Conservation (phyloP, 441 rosid genomes). For the Mallotus japonicus region DNA sequence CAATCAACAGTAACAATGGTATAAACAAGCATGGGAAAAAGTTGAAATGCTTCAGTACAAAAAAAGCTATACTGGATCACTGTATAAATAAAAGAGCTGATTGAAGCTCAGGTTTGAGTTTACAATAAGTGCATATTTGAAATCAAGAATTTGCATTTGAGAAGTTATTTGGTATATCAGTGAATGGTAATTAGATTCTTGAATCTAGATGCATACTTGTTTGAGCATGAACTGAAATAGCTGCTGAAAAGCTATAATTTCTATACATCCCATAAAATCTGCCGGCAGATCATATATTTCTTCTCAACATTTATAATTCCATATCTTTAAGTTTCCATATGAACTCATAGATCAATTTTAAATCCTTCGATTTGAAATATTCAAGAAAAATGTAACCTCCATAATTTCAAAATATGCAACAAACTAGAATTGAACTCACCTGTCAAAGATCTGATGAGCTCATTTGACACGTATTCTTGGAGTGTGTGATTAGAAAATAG, state of each 20-base stretch:
- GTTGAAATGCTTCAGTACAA: neutral
- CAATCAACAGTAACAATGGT: neutral
- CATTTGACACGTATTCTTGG: conserved; percentile 81
- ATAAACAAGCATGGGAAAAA: neutral
- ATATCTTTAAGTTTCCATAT: neutral
- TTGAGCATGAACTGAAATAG: neutral
- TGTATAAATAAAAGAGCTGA: neutral
- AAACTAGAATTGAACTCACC: conserved; percentile 36
- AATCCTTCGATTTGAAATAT: neutral
- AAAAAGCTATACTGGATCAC: neutral
- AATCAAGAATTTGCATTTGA: neutral
- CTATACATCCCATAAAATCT: neutral
- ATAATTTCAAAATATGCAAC: conserved; percentile 9
- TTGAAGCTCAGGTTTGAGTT: neutral
- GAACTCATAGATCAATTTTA: neutral
- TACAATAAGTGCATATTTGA: neutral
- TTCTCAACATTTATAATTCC: neutral
- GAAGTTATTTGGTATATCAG: neutral
- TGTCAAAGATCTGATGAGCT: conserved; percentile 81
- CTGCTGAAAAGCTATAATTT: neutral
- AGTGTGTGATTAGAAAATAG: conserved; percentile 90
- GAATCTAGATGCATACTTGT: neutral
- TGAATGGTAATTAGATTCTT: neutral
- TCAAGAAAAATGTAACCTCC: neutral
- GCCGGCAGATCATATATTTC: neutral